A percentile compares a stretch with the other conserved stretches of the same genome.
Conservation (phyloP, 352 stramenopile genomes). For the Globisporangium splendens region DNA sequence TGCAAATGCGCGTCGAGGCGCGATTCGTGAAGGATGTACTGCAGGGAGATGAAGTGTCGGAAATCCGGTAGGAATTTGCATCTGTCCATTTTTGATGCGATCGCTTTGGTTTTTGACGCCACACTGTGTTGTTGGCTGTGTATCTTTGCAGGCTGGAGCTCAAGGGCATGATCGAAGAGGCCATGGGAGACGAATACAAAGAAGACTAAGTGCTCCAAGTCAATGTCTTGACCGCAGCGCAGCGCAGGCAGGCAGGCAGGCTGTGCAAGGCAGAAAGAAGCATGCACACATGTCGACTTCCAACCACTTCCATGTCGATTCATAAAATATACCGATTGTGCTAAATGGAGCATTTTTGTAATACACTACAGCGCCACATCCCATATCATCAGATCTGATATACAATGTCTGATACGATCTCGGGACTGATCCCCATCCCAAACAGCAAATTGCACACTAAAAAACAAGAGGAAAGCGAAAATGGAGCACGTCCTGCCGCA, state of each 20-base stretch:
- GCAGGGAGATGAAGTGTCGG: slow-evolving; percentile 82
- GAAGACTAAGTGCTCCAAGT: slow-evolving; percentile 50
- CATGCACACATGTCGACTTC: not conserved
- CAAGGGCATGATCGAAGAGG: slow-evolving; percentile 88
- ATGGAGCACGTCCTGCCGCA: slow-evolving; percentile 66
- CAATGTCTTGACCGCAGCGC: too few species aligned
- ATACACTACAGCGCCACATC: not conserved
- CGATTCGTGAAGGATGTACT: slow-evolving; percentile 85
- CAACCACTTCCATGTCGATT: too few species aligned
- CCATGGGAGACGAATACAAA: slow-evolving; percentile 88
- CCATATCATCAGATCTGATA: too few species aligned
- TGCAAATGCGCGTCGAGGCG: slow-evolving; percentile 85
- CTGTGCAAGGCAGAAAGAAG: not conserved
- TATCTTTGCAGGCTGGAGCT: slow-evolving; percentile 50
- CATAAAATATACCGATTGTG: too few species aligned
- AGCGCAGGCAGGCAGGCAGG: too few species aligned
- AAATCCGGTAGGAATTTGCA: slow-evolving; percentile 55
- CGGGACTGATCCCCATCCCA: too few species aligned
- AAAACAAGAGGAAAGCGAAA: not conserved
- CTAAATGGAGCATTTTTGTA: too few species aligned
- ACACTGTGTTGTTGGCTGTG: not conserved
- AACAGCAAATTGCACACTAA: not conserved
- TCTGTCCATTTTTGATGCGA: not conserved
- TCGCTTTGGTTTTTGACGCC: not conserved
- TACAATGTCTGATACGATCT: too few species aligned